Percentiles rank a stretch among this genome's conserved stretches.
These are phyloP conservation scores for Septoria petroselini DNA, from an alignment of 2,329 filamentous ascomycete genomes.

Conservation along the genomic window DNA sequence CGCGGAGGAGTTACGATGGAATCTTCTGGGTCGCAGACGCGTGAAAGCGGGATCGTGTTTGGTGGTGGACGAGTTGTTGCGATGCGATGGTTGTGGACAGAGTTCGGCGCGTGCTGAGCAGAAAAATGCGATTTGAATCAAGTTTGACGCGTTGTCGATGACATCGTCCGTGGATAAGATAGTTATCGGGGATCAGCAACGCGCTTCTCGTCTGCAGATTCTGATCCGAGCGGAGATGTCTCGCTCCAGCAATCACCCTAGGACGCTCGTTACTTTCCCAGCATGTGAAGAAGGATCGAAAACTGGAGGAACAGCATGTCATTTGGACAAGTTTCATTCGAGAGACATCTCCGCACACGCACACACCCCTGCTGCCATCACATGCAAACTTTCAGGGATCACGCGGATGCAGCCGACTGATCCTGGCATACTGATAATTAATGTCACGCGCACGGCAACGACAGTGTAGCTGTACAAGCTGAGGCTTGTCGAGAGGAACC, in stretches of 20 bases:
- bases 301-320: background rate
- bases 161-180: conserved; percentile 19
- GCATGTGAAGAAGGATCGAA: too few species aligned
- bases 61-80: too few species aligned
- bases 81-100: background rate
- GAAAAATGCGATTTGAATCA: conserved; percentile 6
- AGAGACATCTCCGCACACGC: background rate
- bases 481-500: too few species aligned
- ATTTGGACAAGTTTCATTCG: background rate
- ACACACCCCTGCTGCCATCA: conserved; percentile 3
- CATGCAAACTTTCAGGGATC: conserved; percentile 9
- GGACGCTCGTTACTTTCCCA: too few species aligned
- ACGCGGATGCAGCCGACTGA: too few species aligned
- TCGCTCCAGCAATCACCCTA: too few species aligned
- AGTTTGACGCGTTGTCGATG: conserved; percentile 21
- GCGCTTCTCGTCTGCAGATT: too few species aligned
- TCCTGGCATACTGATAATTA: too few species aligned
- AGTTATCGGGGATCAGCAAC: background rate
- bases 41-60: too few species aligned
- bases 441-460: too few species aligned
- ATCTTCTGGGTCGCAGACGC: background rate
- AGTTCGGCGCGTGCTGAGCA: conserved; percentile 1
- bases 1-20: conserved; percentile 5
- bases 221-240: too few species aligned
- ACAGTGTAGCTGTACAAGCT: too few species aligned